phyloP scores from a whole-genome alignment of 2,329 filamentous ascomycete genomes.

The Sporothrix phasma region DNA sequence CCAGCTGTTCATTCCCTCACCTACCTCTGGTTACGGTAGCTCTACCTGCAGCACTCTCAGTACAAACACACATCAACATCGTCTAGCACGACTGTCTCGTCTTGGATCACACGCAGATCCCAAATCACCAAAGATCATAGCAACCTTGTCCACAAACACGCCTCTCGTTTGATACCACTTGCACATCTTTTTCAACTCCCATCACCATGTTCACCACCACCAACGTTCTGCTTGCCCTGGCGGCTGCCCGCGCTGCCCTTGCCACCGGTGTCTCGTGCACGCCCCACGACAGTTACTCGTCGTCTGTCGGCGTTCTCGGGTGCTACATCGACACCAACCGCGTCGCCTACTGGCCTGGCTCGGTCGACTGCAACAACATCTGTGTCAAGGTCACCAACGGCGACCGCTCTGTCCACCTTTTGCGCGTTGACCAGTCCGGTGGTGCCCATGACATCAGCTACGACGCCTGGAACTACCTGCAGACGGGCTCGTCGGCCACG shows the following conservation, averaged over 20 bases:
- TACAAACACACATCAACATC: neutral
- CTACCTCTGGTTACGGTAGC: conserved; percentile 11
- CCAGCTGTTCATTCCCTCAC: neutral
- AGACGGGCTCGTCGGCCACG: conserved; percentile 39
- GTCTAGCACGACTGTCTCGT: conserved; percentile 2
- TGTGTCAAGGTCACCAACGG: conserved; percentile 44
- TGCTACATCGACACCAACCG: conserved; percentile 53
- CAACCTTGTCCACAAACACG: neutral
- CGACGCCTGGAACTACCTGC: conserved; percentile 52
- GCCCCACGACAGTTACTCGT: conserved; percentile 47
- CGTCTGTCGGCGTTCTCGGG: conserved; percentile 47
- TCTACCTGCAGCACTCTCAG: neutral
- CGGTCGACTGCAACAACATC: conserved; percentile 44
- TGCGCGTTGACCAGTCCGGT: conserved; percentile 45
- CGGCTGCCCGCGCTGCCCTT: conserved; percentile 18
- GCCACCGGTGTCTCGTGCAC: conserved; percentile 32
- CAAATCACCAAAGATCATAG: neutral
- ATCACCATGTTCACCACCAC: neutral
- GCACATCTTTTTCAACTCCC: neutral
- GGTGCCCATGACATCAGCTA: conserved; percentile 50
- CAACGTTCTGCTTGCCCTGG: conserved; percentile 7
- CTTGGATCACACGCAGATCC: conserved; percentile 1
- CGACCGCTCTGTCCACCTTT: conserved; percentile 44
- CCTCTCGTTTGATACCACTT: neutral
- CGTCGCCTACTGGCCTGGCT: conserved; percentile 49